Evolutionary conservation across 2,329 filamentous ascomycete species (phyloP).

Genomic region (Colletotrichum cuscutae): DNA sequence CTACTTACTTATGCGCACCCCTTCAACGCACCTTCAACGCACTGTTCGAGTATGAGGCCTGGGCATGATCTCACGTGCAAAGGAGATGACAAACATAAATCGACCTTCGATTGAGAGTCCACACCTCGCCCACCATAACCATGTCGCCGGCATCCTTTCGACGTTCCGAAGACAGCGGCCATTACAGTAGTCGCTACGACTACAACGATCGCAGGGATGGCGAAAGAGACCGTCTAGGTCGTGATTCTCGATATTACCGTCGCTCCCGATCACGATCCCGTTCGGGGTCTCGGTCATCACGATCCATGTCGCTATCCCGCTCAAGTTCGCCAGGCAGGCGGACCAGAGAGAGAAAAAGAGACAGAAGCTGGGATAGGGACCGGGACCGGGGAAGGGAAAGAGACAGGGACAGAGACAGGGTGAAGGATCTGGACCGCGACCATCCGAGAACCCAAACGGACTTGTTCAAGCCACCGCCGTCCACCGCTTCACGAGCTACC

Average conservation of each 20-base stretch:
- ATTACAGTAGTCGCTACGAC: conserved; percentile 5
- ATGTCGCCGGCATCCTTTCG: conserved; percentile 2
- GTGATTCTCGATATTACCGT: conserved; percentile 3
- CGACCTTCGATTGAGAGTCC: not conserved
- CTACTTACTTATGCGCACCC: not conserved
- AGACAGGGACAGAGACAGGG: not conserved
- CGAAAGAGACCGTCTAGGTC: conserved; percentile 19
- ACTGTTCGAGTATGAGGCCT: not conserved
- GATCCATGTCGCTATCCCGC: not conserved
- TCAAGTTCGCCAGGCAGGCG: conserved; percentile 3
- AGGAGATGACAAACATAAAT: not conserved
- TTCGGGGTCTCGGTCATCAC: too few species aligned
- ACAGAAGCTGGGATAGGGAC: not conserved
- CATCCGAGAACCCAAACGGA: not conserved
- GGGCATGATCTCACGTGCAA: not conserved
- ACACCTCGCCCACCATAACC: not conserved
- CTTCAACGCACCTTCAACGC: too few species aligned
- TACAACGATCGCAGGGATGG: conserved; percentile 26
- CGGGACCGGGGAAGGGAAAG: not conserved
- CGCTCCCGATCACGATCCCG: not conserved
- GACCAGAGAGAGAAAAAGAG: not conserved
- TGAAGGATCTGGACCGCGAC: conserved; percentile 30
- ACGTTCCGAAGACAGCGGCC: conserved; percentile 23
- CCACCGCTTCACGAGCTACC: not conserved
- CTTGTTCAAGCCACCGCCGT: not conserved